A percentile compares a stretch with the other conserved stretches of the same genome.
phyloP scores from a whole-genome alignment of 306 rosid genomes.

The Medicago ruthenica region DNA sequence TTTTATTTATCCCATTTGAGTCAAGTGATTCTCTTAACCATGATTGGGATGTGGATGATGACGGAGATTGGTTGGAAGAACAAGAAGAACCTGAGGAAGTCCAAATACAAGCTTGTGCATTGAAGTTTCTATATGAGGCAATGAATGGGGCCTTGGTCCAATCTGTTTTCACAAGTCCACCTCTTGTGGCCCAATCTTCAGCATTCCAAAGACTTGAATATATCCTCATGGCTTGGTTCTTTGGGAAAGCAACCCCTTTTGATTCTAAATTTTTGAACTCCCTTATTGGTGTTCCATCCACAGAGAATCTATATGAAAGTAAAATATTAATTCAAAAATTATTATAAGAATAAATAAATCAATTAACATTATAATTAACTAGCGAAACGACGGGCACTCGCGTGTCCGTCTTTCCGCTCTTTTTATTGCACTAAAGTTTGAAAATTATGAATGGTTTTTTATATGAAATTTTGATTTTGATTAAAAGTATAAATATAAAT shows the following conservation, averaged over 20 bases:
- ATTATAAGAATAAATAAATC: not conserved
- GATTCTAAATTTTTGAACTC: constrained; percentile 65
- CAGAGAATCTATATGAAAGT: constrained; percentile 44
- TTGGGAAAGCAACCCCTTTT: constrained; percentile 60
- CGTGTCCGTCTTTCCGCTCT: too few species aligned
- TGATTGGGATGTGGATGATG: constrained; percentile 13
- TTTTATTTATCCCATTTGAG: constrained; percentile 45
- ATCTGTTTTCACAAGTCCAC: constrained; percentile 71
- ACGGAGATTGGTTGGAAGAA: constrained; percentile 40
- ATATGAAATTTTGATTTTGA: too few species aligned
- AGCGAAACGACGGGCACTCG: too few species aligned
- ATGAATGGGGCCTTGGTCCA: constrained; percentile 71
- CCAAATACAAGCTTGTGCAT: constrained; percentile 53
- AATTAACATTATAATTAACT: too few species aligned
- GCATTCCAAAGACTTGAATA: constrained; percentile 72
- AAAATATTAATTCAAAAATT: not conserved
- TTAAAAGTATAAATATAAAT: too few species aligned
- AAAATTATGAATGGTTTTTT: too few species aligned
- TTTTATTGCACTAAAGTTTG: too few species aligned
- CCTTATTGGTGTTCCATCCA: constrained; percentile 70
- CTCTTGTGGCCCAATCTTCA: constrained; percentile 72
- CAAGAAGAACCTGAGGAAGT: constrained; percentile 50
- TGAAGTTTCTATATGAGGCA: constrained; percentile 60
- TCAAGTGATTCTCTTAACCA: constrained; percentile 51
- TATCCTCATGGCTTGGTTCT: constrained; percentile 60